Conservation (phyloP, 306 rosid genomes). For the Pyrus betulifolia region DNA sequence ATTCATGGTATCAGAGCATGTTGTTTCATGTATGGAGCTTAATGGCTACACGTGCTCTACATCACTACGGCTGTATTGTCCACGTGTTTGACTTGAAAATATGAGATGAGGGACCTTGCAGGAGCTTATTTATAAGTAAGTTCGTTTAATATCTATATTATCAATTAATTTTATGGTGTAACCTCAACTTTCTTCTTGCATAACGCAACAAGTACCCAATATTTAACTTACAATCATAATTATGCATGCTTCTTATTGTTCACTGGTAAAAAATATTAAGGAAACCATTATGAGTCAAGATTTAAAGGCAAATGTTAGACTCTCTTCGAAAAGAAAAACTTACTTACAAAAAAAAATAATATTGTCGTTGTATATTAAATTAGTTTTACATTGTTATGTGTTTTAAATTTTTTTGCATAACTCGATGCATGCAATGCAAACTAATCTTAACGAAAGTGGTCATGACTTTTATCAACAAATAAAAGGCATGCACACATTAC, state of each 20-base stretch:
- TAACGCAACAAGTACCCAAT: not conserved
- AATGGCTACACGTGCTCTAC: too few relatives aligned
- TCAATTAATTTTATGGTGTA: too few relatives aligned
- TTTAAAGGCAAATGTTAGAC: not conserved
- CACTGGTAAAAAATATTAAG: not conserved
- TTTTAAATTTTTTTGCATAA: not conserved
- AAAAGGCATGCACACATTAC: not conserved
- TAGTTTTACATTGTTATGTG: not conserved
- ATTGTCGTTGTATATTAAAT: too few relatives aligned
- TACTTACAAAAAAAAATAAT: not conserved
- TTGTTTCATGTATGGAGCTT: too few relatives aligned
- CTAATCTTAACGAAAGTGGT: not conserved
- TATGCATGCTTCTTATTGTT: not conserved
- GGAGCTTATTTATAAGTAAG: too few relatives aligned
- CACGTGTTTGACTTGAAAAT: too few relatives aligned
- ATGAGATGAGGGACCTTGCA: too few relatives aligned
- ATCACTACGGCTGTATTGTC: too few relatives aligned
- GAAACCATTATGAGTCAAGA: not conserved
- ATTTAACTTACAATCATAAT: not conserved
- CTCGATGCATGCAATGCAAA: not conserved
- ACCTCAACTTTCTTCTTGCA: not conserved
- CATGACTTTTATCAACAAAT: slow-evolving; percentile 3
- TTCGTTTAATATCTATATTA: too few relatives aligned
- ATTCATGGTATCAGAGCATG: too few relatives aligned
- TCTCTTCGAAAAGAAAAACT: not conserved